Base-by-base conservation (phyloP, 148 eudicot genomes). In the Diospyros lotus region DNA sequence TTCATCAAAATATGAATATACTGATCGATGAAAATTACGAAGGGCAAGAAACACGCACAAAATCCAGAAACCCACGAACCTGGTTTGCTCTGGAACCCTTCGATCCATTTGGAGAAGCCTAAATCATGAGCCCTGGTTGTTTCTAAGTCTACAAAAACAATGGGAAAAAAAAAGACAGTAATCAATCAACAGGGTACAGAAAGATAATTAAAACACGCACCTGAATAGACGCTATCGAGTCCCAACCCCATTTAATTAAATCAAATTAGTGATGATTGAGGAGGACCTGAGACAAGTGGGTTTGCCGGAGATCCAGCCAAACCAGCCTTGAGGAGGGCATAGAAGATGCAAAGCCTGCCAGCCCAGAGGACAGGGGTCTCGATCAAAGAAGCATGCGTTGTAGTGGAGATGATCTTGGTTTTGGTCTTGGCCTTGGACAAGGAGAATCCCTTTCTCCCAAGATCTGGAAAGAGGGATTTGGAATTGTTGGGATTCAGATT, bases 271-370 rank as follows among this genome's bases (percentile, higher is more conserved):
- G 15, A 28, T 28, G 28, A 28, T 28, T 28, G 28, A 28, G 28
- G 18, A 6, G 60, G 6, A 2, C 89, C 91, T 65, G 96, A 82
- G 67, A 88, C 63, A 68, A 92, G 51, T 59, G 99, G 97, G 77
- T 80, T 90, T 40, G 88, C 53, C 13, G 81, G 82, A 81, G 99
- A 95, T 84, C 99, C 99, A 84, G 94, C 99, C 12, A 92, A 75
- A 39, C 99, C 99, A 84, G 97, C 73, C 75, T 95, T 91, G 78
- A 95, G 75, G 39, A 95, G 96, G 76, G 92, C 94, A 80, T 95
- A 95, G 72, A 80, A 91, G n/a, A 91, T 78, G 74, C 96, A 95
- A 80, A 95, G 73, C 64, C 94, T 83, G 53, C 91, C 97, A 72
- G 88, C 96, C 97, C 99, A 95, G 38, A 94, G 58, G 15, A 93